Conservation (phyloP, 2,329 filamentous ascomycete genomes). For the Mycocentrospora acerina region DNA sequence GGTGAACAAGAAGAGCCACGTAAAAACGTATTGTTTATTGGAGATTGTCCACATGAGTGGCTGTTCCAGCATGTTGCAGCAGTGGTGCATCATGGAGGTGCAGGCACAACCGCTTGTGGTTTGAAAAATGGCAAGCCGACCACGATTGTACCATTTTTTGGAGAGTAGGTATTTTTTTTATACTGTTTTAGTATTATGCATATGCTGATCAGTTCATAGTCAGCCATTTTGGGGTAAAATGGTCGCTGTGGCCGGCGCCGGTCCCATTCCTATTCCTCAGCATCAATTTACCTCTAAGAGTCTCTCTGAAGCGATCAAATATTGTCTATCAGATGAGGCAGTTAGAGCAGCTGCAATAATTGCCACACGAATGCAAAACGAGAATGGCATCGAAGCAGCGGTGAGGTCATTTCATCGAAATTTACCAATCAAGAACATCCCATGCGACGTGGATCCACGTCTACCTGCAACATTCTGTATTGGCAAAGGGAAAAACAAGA, state of each 20-base stretch:
- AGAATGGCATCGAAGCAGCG: slow-evolving; percentile 24
- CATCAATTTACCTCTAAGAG: slow-evolving; percentile 22
- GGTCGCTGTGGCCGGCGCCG: slow-evolving; percentile 33
- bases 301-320: slow-evolving; percentile 25
- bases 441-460: no score
- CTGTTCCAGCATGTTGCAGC: slow-evolving; percentile 75
- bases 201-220: background rate
- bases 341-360: slow-evolving; percentile 18
- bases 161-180: slow-evolving; percentile 10
- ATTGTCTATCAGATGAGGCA: slow-evolving; percentile 19
- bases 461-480: no score
- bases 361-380: slow-evolving; percentile 22
- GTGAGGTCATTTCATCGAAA: slow-evolving; percentile 31
- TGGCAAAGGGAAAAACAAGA: no score
- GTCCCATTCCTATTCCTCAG: slow-evolving; percentile 27
- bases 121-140: slow-evolving; percentile 75
- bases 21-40: slow-evolving; percentile 53
- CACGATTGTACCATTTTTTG: slow-evolving; percentile 74
- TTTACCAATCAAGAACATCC: no score
- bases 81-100: slow-evolving; percentile 82
- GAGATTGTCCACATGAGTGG: slow-evolving; percentile 84
- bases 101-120: slow-evolving; percentile 80
- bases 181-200: no score
- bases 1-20: slow-evolving; percentile 7
- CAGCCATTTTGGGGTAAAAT: slow-evolving; percentile 31